A percentile compares a stretch with the other conserved stretches of the same genome.
Evolutionary conservation across 2,329 filamentous ascomycete species (phyloP).

Genomic region (Diaporthe amygdali): DNA sequence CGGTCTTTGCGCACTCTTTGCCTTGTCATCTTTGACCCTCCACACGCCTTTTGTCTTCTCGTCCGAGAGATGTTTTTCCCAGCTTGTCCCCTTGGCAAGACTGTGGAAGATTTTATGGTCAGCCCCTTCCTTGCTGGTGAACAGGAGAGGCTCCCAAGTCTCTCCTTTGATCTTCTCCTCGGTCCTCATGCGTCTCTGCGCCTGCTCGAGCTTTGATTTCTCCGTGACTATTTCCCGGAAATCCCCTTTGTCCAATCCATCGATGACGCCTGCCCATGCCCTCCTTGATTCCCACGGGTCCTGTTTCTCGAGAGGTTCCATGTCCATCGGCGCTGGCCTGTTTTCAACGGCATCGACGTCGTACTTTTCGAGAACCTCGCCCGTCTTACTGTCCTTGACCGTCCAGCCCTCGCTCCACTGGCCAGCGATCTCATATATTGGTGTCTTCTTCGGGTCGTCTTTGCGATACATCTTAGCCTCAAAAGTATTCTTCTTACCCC

Average conservation of each 20-base stretch:
- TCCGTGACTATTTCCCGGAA: constrained; percentile 73
- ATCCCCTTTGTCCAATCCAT: constrained; percentile 74
- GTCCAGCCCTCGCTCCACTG: constrained; percentile 50
- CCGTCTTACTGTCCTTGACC: constrained; percentile 37
- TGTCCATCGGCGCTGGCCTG: constrained; percentile 37
- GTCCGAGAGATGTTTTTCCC: constrained; percentile 33
- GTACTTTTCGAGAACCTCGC: constrained; percentile 41
- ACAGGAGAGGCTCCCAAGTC: constrained; percentile 47
- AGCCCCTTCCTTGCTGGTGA: constrained; percentile 31
- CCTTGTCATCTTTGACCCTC: constrained; percentile 36
- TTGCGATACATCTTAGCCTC: constrained; percentile 47
- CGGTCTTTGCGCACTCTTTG: constrained; percentile 34
- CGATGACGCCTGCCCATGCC: constrained; percentile 80
- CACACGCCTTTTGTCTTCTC: constrained; percentile 46
- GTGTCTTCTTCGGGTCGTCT: constrained; percentile 39
- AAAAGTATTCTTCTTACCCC: constrained; percentile 53
- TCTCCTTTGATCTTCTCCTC: constrained; percentile 61
- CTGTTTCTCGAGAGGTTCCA: constrained; percentile 67
- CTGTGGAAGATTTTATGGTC: constrained; percentile 39
- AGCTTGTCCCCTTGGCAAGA: constrained; percentile 35
- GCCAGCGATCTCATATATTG: constrained; percentile 44
- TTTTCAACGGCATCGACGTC: constrained; percentile 41
- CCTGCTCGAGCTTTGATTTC: constrained; percentile 83
- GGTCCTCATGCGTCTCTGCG: constrained; percentile 76
- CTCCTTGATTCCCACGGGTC: constrained; percentile 80